Evolutionary conservation across 257 asterid genomes (phyloP).

Genomic region (Nicotiana obtusifolia): DNA sequence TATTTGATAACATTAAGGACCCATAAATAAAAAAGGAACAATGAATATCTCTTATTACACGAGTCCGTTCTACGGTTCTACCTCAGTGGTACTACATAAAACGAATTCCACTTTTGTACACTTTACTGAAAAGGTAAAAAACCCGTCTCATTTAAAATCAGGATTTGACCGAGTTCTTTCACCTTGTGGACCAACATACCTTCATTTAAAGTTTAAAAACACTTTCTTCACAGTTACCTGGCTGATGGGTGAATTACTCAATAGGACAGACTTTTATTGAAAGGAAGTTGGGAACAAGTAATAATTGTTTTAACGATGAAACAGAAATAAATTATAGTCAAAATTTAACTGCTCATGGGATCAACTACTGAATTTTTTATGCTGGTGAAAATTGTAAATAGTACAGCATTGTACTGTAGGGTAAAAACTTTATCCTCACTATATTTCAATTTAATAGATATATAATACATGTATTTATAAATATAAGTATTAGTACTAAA

Average conservation of each 20-base stretch:
- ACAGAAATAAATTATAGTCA: background rate
- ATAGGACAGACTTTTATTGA: background rate
- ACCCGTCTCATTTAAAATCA: background rate
- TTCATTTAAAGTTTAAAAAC: background rate
- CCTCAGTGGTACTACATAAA: background rate
- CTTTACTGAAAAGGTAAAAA: background rate
- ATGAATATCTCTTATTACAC: no score
- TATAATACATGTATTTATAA: no score
- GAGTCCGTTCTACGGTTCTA: background rate
- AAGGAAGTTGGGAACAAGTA: background rate
- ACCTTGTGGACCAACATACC: background rate
- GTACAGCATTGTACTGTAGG: background rate
- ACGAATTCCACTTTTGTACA: background rate
- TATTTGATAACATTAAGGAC: background rate
- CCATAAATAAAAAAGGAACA: background rate
- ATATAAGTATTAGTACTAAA: no score
- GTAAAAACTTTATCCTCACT: no score
- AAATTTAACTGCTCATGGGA: background rate
- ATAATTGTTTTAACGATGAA: background rate
- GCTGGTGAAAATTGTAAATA: background rate
- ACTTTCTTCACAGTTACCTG: background rate
- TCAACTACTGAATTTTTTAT: background rate
- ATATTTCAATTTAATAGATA: no score
- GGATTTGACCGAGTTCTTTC: background rate
- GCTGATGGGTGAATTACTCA: background rate